Conservation (phyloP, 306 rosid genomes). For the Amphicarpaea edgeworthii region DNA sequence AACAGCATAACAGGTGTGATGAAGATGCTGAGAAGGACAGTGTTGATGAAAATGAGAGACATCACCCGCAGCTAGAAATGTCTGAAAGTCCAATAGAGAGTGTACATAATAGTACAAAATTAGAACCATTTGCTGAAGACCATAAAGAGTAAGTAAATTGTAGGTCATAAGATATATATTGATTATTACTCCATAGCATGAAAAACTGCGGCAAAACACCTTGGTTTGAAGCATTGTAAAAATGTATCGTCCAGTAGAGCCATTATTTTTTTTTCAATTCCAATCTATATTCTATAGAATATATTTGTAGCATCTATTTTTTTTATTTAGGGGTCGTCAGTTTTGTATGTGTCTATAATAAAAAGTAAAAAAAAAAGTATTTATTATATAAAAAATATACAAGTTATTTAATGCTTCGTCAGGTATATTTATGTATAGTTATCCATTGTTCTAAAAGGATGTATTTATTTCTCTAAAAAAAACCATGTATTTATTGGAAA, state of each 20-base stretch:
- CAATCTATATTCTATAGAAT: not conserved
- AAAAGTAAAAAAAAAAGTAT: not conserved
- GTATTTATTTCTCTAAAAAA: too few species aligned
- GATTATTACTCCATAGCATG: slow-evolving; percentile 31
- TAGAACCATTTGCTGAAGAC: slow-evolving; percentile 35
- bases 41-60: slow-evolving; percentile 40
- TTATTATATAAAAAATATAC: too few species aligned
- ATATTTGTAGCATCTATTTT: slow-evolving; percentile 1
- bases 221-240: slow-evolving; percentile 8
- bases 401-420: too few species aligned
- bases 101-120: slow-evolving; percentile 35
- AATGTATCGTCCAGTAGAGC: not conserved
- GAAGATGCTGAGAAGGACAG: slow-evolving; percentile 40
- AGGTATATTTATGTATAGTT: too few species aligned
- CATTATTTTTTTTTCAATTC: not conserved
- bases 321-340: not conserved
- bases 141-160: slow-evolving; percentile 30
- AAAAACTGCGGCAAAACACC: not conserved
- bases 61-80: slow-evolving; percentile 36
- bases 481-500: too few species aligned
- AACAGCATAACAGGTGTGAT: slow-evolving; percentile 18
- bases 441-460: too few species aligned
- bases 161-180: not conserved
- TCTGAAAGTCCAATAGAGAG: slow-evolving; percentile 32
- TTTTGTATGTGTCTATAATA: not conserved